Base-by-base conservation (phyloP, 1,284 basidiomycete species). In the Cryptococcus hybrid region DNA sequence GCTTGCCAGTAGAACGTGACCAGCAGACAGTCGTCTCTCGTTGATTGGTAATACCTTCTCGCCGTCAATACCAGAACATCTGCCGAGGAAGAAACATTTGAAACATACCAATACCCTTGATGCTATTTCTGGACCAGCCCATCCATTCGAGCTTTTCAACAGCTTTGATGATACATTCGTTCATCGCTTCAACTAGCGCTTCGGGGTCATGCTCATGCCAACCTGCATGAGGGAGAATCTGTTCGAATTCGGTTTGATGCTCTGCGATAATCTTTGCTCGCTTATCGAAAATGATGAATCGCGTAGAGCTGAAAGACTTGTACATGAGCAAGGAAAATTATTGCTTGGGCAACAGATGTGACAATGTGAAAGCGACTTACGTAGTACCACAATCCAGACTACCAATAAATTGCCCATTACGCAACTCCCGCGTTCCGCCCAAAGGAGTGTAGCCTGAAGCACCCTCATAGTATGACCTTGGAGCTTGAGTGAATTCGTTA, bases 121-220 rank as follows among this genome's bases (percentile, higher is more conserved):
- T 81, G 73, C 90, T 90, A 68, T 85, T 85, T 11, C 84, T 80
- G 84, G 86, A 90, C 71, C 71, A 76, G 2, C 92, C 90, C 15
- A 82, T 80, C 51, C 80, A 81, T 71, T 93, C 89, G 63, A 99
- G 82, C 60, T 85, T 81, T 67, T 85, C 82, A 54, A 88, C 82
- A 5, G 90, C 87, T 57, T 85, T 82, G 51, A 84, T 83, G 64
- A 98, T 89, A 77, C 91, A 94, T 56, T 82, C 79, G 55, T 91
- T 84, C 62, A 90, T 88, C 58, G 87, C 84, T 57, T 85, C 80
- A 64, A 89, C 85, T 67, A 98, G 89, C 73, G 94, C 92, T 50
- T 84, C 80, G 1, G 92, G 85, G 72, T 96, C 88, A 76, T 99
- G 96, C 65, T 95, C 93, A 76, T 98, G 95, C 95, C 95, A 98